Evolutionary conservation across 148 eudicot genomes (phyloP).

Genomic region (Arbutus unedo): DNA sequence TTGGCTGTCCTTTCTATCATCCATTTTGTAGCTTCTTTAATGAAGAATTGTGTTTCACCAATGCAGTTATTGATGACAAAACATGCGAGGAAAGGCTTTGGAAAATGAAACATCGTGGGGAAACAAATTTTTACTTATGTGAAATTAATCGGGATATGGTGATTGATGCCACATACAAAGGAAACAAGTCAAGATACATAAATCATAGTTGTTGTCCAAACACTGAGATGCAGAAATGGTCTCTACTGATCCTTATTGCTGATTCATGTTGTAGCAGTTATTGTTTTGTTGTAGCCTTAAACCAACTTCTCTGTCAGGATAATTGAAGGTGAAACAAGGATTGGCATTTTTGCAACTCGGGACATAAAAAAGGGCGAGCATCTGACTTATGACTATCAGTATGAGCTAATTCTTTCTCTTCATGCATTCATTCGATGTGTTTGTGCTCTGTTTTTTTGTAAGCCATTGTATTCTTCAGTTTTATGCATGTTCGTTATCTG

Average conservation of each 20-base stretch:
- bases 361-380: conserved; percentile 90
- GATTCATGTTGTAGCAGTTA: conserved; percentile 13
- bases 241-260: conserved; percentile 15
- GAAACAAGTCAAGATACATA: conserved; percentile 98
- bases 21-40: background rate
- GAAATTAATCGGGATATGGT: conserved; percentile 98
- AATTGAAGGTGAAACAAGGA: conserved; percentile 94
- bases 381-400: conserved; percentile 97
- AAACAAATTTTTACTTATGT: conserved; percentile 94
- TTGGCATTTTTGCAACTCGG: conserved; percentile 92
- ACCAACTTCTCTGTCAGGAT: conserved; percentile 49
- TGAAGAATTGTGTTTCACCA: conserved; percentile 17
- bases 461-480: background rate
- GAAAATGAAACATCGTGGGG: conserved; percentile 91
- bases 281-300: conserved; percentile 14
- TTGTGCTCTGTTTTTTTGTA: background rate
- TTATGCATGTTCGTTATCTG: conserved; percentile 2
- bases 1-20: background rate
- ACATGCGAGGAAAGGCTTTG: conserved; percentile 95
- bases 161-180: conserved; percentile 96
- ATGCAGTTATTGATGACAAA: conserved; percentile 98
- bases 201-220: conserved; percentile 97
- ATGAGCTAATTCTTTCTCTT: conserved; percentile 28
- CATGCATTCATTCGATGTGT: background rate
- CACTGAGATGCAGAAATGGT: conserved; percentile 99